Evolutionary conservation across 1,284 basidiomycete genomes (phyloP), one percentile per base, ranked within the genome.

Genomic region (Rhizopogon parksii): DNA sequence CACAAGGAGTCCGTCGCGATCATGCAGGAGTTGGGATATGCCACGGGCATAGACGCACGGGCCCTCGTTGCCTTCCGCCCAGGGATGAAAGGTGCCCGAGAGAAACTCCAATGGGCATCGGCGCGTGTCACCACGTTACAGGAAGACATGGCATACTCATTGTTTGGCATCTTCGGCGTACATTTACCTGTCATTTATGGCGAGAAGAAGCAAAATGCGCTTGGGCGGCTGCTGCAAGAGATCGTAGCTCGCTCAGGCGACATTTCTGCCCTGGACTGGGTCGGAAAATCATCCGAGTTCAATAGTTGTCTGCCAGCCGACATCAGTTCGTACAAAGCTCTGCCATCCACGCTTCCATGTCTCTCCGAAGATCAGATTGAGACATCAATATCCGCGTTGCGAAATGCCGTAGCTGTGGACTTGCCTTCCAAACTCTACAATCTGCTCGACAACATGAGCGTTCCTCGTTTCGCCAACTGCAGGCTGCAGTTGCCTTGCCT

Each of bases 1-100:
- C 56, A 60, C 50, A 60, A 60, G 34, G 21, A 21, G 14, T 60
- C 58, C 2, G 15, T 45, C 17, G 14, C 40, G 1, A 62, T 60
- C 36, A 32, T 32, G 30, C 30, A 32, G 30, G 30, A 32, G 30
- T 32, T 32, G 11, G 30, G 30, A 32, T 32, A 9, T 32, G 49
- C 49, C 12, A 43, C 49, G 5, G 35, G 49, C 21, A 50, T 50
- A 25, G 17, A 25, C 4, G 21, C 12, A 34, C 19, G 27, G 12
- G 40, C 27, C 4, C 40, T 50, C 8, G 6, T 15, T 8, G 30
- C 36, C 9, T 50, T 50, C 14, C 17, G 21, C 4, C 49, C 49
- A 8, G 30, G 32, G 12, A n/a, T 36, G 12, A 21, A 37, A 9
- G 45, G 19, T 7, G 40, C 36, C 8, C 32, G 40, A 5, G 49